These are phyloP conservation scores for Cyberlindnera subsufficiens DNA, from an alignment of 805 yeast genomes.

Conservation along the genomic window DNA sequence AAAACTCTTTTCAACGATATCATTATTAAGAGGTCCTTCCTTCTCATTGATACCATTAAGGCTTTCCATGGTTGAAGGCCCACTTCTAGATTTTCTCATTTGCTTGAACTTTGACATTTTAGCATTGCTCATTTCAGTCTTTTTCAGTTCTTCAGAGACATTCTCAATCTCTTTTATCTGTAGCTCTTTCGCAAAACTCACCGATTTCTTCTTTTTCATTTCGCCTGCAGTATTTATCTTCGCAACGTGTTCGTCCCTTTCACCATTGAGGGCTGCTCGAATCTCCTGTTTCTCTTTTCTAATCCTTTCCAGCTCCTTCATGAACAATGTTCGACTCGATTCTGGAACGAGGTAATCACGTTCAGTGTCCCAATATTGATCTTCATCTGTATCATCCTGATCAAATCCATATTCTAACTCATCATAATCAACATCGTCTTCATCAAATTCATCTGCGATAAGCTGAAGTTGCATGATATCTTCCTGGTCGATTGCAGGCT, in stretches of 20 bases:
- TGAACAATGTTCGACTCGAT: slow-evolving; percentile 15
- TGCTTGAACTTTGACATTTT: slow-evolving; percentile 20
- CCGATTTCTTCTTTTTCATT: slow-evolving; percentile 35
- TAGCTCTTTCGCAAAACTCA: slow-evolving; percentile 44
- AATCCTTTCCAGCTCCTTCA: slow-evolving; percentile 16
- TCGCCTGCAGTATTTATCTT: background rate
- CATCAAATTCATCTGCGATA: slow-evolving; percentile 43
- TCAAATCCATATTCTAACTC: slow-evolving; percentile 31
- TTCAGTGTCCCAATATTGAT: slow-evolving; percentile 27
- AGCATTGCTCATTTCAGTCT: slow-evolving; percentile 13
- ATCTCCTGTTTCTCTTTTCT: slow-evolving; percentile 11
- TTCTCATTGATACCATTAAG: background rate
- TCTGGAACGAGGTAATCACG: slow-evolving; percentile 15
- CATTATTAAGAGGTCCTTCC: background rate
- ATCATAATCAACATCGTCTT: slow-evolving; percentile 34
- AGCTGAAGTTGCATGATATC: slow-evolving; percentile 49
- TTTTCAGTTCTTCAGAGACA: slow-evolving; percentile 41
- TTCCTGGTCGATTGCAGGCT: slow-evolving; percentile 32
- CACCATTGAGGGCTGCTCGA: slow-evolving; percentile 16
- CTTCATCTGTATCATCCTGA: slow-evolving; percentile 27
- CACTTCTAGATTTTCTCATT: slow-evolving; percentile 1
- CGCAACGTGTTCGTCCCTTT: slow-evolving; percentile 1
- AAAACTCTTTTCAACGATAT: slow-evolving; percentile 6
- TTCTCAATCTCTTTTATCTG: slow-evolving; percentile 58
- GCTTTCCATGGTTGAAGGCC: too few species aligned